Conservation (phyloP, 2,329 filamentous ascomycete genomes). For the Pseudogymnoascus sp. region DNA sequence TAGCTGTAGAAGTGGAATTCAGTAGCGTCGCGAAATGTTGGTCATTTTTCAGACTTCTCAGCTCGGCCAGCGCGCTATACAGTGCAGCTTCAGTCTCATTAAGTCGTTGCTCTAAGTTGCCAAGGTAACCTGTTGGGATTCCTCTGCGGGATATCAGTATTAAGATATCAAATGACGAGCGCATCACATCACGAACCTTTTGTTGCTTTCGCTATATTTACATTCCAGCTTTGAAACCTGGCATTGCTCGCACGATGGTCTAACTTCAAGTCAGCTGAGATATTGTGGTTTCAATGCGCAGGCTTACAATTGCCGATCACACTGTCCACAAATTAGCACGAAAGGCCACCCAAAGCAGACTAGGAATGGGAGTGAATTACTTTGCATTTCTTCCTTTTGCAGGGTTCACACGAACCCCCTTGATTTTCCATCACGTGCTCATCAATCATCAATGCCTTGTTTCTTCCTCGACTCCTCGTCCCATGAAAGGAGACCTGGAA, state of each 20-base stretch:
- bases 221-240: background rate
- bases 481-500: background rate
- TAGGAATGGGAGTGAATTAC: constrained; percentile 15
- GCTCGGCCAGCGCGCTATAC: constrained; percentile 16
- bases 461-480: background rate
- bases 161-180: background rate
- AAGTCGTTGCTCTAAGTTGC: constrained; percentile 31
- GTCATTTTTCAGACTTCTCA: background rate
- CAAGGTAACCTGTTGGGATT: constrained; percentile 33
- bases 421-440: constrained; percentile 3
- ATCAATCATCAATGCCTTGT: background rate
- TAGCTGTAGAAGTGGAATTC: background rate
- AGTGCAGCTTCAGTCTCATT: constrained; percentile 24
- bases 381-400: constrained; percentile 28
- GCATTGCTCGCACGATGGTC: background rate
- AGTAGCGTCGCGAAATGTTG: background rate
- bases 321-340: background rate
- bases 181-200: constrained; percentile 17
- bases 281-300: constrained; percentile 15
- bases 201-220: background rate
- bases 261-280: constrained; percentile 8
- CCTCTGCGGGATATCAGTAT: constrained; percentile 19
- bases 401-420: constrained; percentile 28
- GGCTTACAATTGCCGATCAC: background rate
- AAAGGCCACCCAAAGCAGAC: constrained; percentile 17